Base-by-base conservation (phyloP, 257 asterid genomes). In the Verbascum thapsus region DNA sequence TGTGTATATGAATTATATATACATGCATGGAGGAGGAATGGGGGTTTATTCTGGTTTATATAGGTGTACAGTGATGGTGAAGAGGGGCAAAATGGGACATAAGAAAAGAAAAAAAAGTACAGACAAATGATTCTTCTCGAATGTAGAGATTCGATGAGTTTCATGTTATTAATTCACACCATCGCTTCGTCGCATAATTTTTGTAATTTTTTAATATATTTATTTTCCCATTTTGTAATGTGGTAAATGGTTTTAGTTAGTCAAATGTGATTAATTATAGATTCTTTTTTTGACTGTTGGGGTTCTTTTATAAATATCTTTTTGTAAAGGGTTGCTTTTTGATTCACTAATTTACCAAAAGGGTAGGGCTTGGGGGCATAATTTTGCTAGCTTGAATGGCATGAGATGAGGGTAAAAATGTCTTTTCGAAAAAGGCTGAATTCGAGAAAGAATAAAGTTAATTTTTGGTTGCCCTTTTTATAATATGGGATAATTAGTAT, bases 121-220 rank as follows among this genome's bases (percentile, higher is more conserved):
- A 57, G 42, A 22, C 52, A 30, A 37, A 7, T 2, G 50, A 30
- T 60, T 54, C 42, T 30, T 17, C 39, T 10, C 15, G 65, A 66
- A 57, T 37, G 48, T 47, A 57, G 55, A 58, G 78, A 81, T 81
- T 81, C 80, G 64, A 52, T 61, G 42, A 44, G 61, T 74, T 68
- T 61, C 52, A 73, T 74, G 61, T 58, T 43, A 17, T 42, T 18
- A 64, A 51, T 58, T 64, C 67, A 51, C 83, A 76, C 72, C 34
- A 53, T 72, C 81, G 80, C 66, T 77, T 58, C 82, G 76, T 70
- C 76, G 78, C 84, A 53, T 83, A 80, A 66, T 63, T 52, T 57
- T n/a, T 26, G 50, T 45, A 49, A 40, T 26, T 26, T 26, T 26
- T 26, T 26, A n/a, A n/a, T 26, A 1, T 26, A 26, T 26, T 26